Evolutionary conservation across 176 grass and related monocot genomes (phyloP), one percentile per base, ranked within the genome.

Genomic region (Oryza meridionalis): DNA sequence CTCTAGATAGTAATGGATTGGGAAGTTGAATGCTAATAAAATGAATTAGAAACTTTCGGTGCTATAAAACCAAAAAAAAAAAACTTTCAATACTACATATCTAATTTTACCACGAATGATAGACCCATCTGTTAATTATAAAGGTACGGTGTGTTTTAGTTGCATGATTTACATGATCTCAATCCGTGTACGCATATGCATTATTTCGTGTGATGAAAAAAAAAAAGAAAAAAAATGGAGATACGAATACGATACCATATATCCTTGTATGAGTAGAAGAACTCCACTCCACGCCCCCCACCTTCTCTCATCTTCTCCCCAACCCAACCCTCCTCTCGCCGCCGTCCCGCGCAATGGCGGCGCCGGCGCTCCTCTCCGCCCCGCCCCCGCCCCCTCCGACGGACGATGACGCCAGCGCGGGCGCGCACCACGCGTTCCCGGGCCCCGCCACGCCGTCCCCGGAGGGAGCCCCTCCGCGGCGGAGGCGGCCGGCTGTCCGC

Each of bases 321-420:
- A 31, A 31, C 29, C 29, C 29, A 29, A 29, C 75, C 63, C 63
- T 22, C 38, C 6, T 5, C 35, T 37, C n/a, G 4, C 81, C 16
- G 25, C 40, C 75, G 27, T 50, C 81, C 46, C 87, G 75, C 55
- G 17, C 72, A 89, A 89, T 85, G 83, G 88, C 88, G 77, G 88
- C 83, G 24, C 77, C 82, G 15, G 83, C 77, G 4, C 77, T 85
- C 82, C 71, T 85, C 72, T 82, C 80, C 51, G 80, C 69, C 17
- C 65, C 77, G 9, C 72, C 83, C 83, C 77, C 71, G 7, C 35
- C 74, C 65, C 32, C 40, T 11, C 31, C 53, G 3, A 81, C 72
- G 78, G 72, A 89, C 17, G 72, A 66, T 6, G 75, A 49, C 12
- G 71, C 13, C 67, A 24, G n/a, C 53, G 19, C 25, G n/a, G 27